Evolutionary conservation across 257 asterid genomes (phyloP).

Genomic region (Dorcoceras hygrometricum): DNA sequence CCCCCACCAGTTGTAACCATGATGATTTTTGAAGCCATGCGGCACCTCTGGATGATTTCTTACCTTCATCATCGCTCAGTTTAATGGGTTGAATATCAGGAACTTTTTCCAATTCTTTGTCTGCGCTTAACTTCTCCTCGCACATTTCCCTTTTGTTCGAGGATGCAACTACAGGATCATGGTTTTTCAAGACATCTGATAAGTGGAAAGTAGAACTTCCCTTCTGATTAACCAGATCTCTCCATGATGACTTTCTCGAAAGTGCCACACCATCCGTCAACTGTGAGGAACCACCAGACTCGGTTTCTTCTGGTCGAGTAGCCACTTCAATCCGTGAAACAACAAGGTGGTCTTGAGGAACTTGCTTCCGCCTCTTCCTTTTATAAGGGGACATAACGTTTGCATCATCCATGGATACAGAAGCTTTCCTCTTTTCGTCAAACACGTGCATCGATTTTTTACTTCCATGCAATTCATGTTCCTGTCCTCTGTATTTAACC

Average conservation of each 20-base stretch:
- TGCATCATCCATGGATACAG: conserved; percentile 25
- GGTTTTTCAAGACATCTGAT: conserved; percentile 39
- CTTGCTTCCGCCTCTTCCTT: conserved; percentile 29
- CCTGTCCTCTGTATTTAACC: conserved; percentile 36
- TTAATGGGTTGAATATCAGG: conserved; percentile 30
- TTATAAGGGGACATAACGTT: conserved; percentile 16
- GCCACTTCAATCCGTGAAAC: conserved; percentile 17
- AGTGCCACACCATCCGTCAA: conserved; percentile 25
- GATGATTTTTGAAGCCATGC: conserved; percentile 59
- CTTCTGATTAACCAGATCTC: conserved; percentile 35
- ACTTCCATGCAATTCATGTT: conserved; percentile 26
- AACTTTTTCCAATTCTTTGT: conserved; percentile 25
- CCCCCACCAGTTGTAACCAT: conserved; percentile 64
- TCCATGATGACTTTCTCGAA: conserved; percentile 44
- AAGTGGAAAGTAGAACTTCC: conserved; percentile 40
- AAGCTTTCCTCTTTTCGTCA: conserved; percentile 51
- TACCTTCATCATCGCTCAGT: conserved; percentile 30
- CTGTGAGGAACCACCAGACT: conserved; percentile 29
- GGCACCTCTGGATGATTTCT: conserved; percentile 40
- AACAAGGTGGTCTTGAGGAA: conserved; percentile 2
- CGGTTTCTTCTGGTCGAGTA: conserved; percentile 23
- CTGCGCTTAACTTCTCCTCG: not conserved
- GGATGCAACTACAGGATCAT: conserved; percentile 28
- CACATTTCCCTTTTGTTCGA: not conserved
- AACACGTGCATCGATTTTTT: conserved; percentile 29